Base-by-base conservation (phyloP, 1,284 basidiomycete genomes). In the Pascua sp. region DNA sequence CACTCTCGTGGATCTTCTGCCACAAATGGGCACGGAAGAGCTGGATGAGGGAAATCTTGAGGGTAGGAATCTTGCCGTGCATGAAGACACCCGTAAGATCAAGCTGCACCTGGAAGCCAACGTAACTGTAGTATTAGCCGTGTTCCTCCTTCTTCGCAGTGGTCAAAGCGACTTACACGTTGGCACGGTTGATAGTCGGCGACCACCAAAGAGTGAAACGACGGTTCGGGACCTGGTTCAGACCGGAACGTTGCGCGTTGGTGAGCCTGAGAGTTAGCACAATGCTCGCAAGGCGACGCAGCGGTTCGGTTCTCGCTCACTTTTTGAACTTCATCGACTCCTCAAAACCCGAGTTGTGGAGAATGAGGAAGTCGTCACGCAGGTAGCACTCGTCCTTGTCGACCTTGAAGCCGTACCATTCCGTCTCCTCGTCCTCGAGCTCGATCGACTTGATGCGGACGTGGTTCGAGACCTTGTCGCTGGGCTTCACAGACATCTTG, bases 181-280 rank as follows among this genome's bases (percentile, higher is more conserved):
- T 98, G 55, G 94, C 93, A 64, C 94, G 90, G 79, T 98, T 98
- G 81, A 98, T 72, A 8, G 79, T 80, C 16, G 93, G 93, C 72
- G 90, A 93, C 95, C 95, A 99, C 96, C 96, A 99, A 8, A 98
- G 83, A 4, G 94, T 98, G 81, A 98, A 98, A n/a, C 95, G 90
- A 86, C 96, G 93, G 77, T 98, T 99, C 8, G 96, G 96, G 75
- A 99, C 97, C 77, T 98, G 72, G 42, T 51, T 59, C 24, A 75
- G 59, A 73, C 71, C 80, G 93, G 95, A 37, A 90, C 95, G 72
- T 93, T 73, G 69, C 39, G 71, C 67, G 60, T 80, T 80, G 61
- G 81, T 81, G 65, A 76, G 71, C 57, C 65, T 61, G 43, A 10
- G 8, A 10, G 42, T 43, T 45, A 53, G 51, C 24, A n/a, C n/a